Percentiles rank a stretch among this genome's conserved stretches.
Conservation (phyloP, 2,329 filamentous ascomycete species). For the Trichoderma lentiforme region DNA sequence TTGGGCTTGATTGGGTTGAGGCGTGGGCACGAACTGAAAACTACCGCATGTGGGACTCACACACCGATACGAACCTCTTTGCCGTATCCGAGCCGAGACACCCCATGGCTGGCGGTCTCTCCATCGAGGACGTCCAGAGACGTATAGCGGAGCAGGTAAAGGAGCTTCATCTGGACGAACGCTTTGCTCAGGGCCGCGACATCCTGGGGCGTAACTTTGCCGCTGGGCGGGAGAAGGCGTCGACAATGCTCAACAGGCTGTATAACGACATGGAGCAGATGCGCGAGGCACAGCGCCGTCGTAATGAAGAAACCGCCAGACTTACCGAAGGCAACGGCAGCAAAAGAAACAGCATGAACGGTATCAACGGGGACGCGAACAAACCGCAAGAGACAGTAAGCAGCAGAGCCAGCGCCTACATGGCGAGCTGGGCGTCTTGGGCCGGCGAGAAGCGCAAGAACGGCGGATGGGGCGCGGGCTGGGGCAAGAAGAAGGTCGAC, state of each 20-base stretch:
- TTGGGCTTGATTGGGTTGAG: conserved; percentile 79
- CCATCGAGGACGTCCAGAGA: conserved; percentile 90
- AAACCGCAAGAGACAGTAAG: conserved; percentile 50
- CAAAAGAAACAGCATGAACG: conserved; percentile 3
- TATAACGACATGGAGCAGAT: conserved; percentile 82
- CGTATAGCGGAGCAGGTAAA: conserved; percentile 88
- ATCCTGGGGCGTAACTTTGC: conserved; percentile 85
- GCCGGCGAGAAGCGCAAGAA: conserved; percentile 71
- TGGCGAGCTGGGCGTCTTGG: conserved; percentile 68
- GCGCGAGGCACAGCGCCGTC: conserved; percentile 43
- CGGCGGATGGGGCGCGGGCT: conserved; percentile 43
- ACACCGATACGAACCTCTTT: conserved; percentile 84
- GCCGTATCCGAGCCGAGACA: conserved; percentile 92
- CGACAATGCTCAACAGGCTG: conserved; percentile 78
- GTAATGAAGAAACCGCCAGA: conserved; percentile 38
- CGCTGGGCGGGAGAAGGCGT: conserved; percentile 83
- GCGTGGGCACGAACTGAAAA: conserved; percentile 87
- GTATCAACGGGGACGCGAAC: conserved; percentile 28
- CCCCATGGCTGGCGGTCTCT: conserved; percentile 87
- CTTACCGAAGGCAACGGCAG: conserved; percentile 6
- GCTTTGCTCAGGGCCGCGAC: conserved; percentile 78
- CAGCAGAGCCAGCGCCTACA: conserved; percentile 58
- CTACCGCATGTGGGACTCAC: conserved; percentile 78
- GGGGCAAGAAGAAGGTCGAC: conserved; percentile 35
- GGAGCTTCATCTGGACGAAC: conserved; percentile 89